phyloP scores from a whole-genome alignment of 345 rosid species.

The Dipteronia sinensis region DNA sequence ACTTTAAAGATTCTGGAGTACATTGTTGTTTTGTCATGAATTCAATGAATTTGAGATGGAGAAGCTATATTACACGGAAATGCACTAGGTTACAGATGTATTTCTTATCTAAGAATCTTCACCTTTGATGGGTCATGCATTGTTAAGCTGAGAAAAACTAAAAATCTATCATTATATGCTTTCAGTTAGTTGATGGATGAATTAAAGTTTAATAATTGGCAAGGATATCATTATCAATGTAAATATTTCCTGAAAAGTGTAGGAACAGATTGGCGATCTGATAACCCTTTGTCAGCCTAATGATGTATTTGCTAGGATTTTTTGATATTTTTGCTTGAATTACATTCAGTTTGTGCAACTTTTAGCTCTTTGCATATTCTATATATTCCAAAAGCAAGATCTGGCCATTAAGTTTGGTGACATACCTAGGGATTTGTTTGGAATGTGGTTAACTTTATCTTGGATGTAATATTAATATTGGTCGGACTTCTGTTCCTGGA shows the following conservation, averaged over 20 bases:
- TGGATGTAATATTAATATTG: neutral
- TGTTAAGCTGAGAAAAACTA: neutral
- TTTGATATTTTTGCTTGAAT: neutral
- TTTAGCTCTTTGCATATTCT: neutral
- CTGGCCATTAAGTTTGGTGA: neutral
- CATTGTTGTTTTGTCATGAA: neutral
- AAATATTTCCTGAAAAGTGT: neutral
- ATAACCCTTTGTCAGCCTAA: neutral
- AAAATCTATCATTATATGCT: neutral
- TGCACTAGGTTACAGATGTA: neutral
- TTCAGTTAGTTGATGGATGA: neutral
- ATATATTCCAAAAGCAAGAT: neutral
- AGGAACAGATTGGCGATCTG: neutral
- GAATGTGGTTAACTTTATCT: neutral
- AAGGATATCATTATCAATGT: neutral
- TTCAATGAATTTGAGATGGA: neutral
- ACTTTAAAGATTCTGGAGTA: neutral
- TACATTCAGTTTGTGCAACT: neutral
- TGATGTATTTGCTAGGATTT: neutral
- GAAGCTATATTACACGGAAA: neutral
- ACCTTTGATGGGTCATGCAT: neutral
- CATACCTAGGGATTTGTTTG: neutral
- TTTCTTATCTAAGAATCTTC: neutral
- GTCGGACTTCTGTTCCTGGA: neutral
- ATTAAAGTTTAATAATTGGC: neutral